Conservation (phyloP, 805 yeast species). For the Ogataea minuta region DNA sequence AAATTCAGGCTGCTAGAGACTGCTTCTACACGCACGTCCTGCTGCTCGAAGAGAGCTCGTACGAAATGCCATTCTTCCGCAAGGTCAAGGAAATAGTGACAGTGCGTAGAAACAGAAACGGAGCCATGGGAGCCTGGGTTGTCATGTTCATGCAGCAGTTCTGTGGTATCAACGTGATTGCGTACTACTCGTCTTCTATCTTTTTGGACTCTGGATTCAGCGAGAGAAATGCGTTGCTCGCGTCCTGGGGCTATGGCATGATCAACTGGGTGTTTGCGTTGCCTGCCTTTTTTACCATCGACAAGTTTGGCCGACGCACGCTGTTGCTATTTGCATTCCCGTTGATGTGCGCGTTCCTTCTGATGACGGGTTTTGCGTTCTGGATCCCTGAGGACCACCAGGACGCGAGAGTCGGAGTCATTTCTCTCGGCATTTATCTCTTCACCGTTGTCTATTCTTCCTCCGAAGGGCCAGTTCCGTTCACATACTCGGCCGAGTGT, state of each 20-base stretch:
- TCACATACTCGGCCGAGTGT: conserved; percentile 84
- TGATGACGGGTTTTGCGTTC: conserved; percentile 69
- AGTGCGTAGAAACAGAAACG: conserved; percentile 79
- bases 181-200: conserved; percentile 78
- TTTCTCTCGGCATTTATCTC: conserved; percentile 70
- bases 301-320: conserved; percentile 69
- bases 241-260: conserved; percentile 86
- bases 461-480: conserved; percentile 89
- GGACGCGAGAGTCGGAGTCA: conserved; percentile 61
- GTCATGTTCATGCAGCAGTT: conserved; percentile 90
- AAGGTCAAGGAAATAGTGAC: conserved; percentile 60
- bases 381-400: conserved; percentile 49
- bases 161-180: conserved; percentile 87
- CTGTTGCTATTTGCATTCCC: conserved; percentile 61
- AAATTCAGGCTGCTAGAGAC: conserved; percentile 67
- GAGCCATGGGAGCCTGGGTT: conserved; percentile 74
- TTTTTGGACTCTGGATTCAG: conserved; percentile 66
- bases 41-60: conserved; percentile 58
- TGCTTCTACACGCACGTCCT: conserved; percentile 65
- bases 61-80: conserved; percentile 43
- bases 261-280: conserved; percentile 76
- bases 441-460: conserved; percentile 73
- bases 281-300: conserved; percentile 81
- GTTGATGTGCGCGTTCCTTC: conserved; percentile 56
- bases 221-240: conserved; percentile 62